Base-by-base conservation (phyloP, 345 rosid genomes). In the Lepidium sativum region DNA sequence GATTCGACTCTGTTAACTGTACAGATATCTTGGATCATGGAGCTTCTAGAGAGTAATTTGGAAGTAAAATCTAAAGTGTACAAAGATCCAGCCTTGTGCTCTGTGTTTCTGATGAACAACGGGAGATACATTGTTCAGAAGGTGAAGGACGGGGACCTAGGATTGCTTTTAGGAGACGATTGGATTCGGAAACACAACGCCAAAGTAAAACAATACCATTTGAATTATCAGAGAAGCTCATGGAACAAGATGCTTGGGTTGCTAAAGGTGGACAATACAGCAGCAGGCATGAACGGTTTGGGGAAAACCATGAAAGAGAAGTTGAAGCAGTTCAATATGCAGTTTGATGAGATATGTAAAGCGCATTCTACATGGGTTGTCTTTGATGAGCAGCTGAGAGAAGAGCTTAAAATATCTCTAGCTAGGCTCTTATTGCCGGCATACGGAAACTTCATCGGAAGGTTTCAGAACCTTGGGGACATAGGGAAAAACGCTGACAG, bases 11-110 rank as follows among this genome's bases (percentile, higher is more conserved):
- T 88, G 0, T 67, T 92, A 74, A 80, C 86, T 0, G 88, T 82
- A 39, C 94, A 87, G 58, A 83, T 92, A 80, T 81, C 70, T 5
- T 89, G 98, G 98, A 87, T 87, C 69, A 84, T 92, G 97, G 96
- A 87, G 82, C 79, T 92, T 37, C 54, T 92, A 56, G 96, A 89
- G 84, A 87, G 91, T 69, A 92, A 92, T 76, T 67, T 92, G 60
- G 98, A 89, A 80, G 80, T 80, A 7, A 92, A 92, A 65, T 78
- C 97, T 1, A 89, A 83, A 81, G 77, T 87, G 39, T 92, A 87
- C 23, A 70, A 83, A 43, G 91, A 92, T 68, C 66, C 82, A 40
- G 86, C 91, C 0, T 56, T 85, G 77, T 80, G 81, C 52, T 76
- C 67, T 57, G 75, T 92, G 40, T 92, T 92, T 58, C 77, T 89